These are phyloP conservation scores for Powellomyces hirtus DNA, from an alignment of 192 early-diverging fungal species.

Conservation along the genomic window DNA sequence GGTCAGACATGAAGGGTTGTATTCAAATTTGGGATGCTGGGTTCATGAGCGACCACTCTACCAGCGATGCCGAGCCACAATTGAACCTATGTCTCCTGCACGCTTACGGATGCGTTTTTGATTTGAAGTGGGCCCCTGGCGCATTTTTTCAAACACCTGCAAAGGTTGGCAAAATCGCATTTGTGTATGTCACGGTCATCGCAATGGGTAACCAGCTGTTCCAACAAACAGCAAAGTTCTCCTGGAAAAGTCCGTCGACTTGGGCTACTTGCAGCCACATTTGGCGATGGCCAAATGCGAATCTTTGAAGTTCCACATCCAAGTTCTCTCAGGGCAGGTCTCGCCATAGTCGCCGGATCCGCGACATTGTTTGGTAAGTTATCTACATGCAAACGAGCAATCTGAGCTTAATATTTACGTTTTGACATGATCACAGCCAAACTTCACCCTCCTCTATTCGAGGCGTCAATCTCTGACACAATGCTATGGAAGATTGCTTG, in stretches of 20 bases:
- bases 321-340: background rate
- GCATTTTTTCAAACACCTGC: constrained; percentile 26
- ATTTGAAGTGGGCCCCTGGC: constrained; percentile 36
- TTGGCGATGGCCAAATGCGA: constrained; percentile 40
- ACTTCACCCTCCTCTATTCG: constrained; percentile 5
- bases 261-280: constrained; percentile 42
- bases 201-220: no score
- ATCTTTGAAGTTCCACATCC: constrained; percentile 41
- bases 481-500: constrained; percentile 31
- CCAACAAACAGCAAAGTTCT: no score
- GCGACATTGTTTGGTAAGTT: background rate
- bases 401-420: background rate
- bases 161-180: background rate
- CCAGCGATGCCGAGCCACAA: constrained; percentile 4
- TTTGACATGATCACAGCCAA: background rate
- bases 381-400: background rate
- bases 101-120: constrained; percentile 36
- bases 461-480: constrained; percentile 13
- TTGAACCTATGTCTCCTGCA: constrained; percentile 33
- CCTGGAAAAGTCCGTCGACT: constrained; percentile 28
- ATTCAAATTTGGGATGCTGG: constrained; percentile 42
- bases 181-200: no score
- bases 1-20: constrained; percentile 27
- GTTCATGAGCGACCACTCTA: background rate
- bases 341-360: background rate